Base-by-base conservation (phyloP, 2,329 filamentous ascomycete genomes). In the Epichloe coenophiala region DNA sequence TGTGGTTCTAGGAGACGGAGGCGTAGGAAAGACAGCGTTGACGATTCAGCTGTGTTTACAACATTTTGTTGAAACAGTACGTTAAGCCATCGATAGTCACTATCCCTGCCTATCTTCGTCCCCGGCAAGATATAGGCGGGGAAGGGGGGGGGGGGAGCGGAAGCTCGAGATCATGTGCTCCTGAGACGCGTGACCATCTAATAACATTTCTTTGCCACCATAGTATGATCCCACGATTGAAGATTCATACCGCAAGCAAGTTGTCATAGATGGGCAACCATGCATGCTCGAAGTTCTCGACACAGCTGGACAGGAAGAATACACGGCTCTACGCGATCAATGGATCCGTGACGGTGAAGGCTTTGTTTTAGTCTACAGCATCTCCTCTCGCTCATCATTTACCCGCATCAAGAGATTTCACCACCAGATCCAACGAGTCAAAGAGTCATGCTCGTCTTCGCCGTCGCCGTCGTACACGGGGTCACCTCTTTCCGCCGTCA, bases 321-420 rank as follows among this genome's bases (percentile, higher is more conserved):
- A 97, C 71, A 96, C 91, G 56, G 93, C 93, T 45, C 74, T 97
- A 61, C 80, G 93, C 63, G 93, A 97, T 67, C 93, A 97, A 73
- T 97, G 91, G 91, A 97, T 97, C 67, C 83, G 93, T 60, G 91
- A 97, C 64, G 91, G 93, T 58, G 93, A 98, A 68, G 93, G 93
- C 19, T 97, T 97, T 65, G 88, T 98, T 33, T 77, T 98, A 54
- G 93, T 98, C 57, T 97, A 98, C 75, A 95, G 89, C 73, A 97
- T 98, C 70, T 95, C 93, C 13, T 97, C 91, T 48, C 85, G 93
- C 62, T 90, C 90, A 36, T 97, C 91, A 19, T 97, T 97, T 66
- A 83, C 85, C 52, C 86, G 91, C 65, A 96, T 98, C 74, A 88
- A 90, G 69, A 84, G 86, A 63, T 97, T 97, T 66, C 88, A 97